These are phyloP conservation scores for Fusarium ambrosium DNA, from an alignment of 2,329 filamentous ascomycete genomes.

Conservation along the genomic window DNA sequence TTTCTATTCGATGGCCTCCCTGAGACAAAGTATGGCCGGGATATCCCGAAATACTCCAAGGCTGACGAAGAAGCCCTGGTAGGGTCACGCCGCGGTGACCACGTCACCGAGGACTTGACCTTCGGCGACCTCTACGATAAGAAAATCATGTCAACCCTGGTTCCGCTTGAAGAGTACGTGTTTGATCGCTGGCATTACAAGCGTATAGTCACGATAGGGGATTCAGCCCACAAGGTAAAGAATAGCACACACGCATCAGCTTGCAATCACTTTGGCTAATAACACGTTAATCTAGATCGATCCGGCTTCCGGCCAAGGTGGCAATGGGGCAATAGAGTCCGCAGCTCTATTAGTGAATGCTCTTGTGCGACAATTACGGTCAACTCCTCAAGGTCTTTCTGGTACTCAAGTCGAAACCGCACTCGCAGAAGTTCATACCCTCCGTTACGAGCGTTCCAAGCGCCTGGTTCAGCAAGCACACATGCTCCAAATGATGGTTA, in stretches of 20 bases:
- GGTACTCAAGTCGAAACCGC: neutral
- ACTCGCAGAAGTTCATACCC: neutral
- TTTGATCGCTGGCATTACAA: slow-evolving; percentile 56
- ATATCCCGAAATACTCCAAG: neutral
- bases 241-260: neutral
- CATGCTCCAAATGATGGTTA: neutral
- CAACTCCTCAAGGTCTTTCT: neutral
- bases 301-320: neutral
- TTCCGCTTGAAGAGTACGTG: slow-evolving; percentile 53
- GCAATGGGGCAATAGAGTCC: slow-evolving; percentile 1
- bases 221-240: slow-evolving; percentile 56
- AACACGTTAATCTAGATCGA: neutral
- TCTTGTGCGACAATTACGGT: neutral
- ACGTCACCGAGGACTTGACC: slow-evolving; percentile 6
- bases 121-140: slow-evolving; percentile 50
- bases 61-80: neutral
- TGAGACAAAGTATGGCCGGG: neutral
- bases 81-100: neutral
- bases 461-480: neutral
- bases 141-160: slow-evolving; percentile 48
- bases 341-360: slow-evolving; percentile 1
- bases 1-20: neutral
- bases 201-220: slow-evolving; percentile 56
- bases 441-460: neutral
- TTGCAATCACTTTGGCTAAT: neutral